Percentiles rank a stretch among this genome's conserved stretches.
These are phyloP conservation scores for Lentinula sp. DNA, from an alignment of 768 basidiomycete genomes.

Conservation along the genomic window DNA sequence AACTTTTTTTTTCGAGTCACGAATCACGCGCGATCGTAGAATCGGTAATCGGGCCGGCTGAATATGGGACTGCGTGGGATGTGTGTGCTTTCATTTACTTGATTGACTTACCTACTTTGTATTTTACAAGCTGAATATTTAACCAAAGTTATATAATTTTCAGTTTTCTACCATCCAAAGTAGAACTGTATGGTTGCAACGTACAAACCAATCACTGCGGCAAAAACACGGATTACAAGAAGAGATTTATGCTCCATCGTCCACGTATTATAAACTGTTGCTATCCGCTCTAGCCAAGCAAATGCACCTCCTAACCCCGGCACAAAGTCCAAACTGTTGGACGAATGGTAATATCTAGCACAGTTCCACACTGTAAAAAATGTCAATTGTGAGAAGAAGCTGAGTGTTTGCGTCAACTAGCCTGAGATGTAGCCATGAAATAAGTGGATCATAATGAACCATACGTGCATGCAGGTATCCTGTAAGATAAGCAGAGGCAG, in stretches of 20 bases:
- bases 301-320: neutral
- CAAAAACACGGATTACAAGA: neutral
- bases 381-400: neutral
- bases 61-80: neutral
- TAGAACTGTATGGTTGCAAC: neutral
- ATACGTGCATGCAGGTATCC: neutral
- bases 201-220: neutral
- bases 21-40: neutral
- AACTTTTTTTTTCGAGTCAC: neutral
- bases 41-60: neutral
- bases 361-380: neutral
- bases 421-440: conserved; percentile 1
- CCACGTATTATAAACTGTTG: conserved; percentile 1
- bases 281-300: neutral
- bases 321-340: neutral
- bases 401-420: neutral
- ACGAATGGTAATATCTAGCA: neutral
- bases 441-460: neutral
- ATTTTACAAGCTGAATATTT: no score
- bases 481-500: conserved; percentile 1
- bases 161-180: neutral
- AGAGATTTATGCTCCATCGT: neutral
- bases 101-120: no score
- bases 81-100: no score
- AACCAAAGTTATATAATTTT: no score